Base-by-base conservation (phyloP, 768 basidiomycete species). In the Trametes villosa region DNA sequence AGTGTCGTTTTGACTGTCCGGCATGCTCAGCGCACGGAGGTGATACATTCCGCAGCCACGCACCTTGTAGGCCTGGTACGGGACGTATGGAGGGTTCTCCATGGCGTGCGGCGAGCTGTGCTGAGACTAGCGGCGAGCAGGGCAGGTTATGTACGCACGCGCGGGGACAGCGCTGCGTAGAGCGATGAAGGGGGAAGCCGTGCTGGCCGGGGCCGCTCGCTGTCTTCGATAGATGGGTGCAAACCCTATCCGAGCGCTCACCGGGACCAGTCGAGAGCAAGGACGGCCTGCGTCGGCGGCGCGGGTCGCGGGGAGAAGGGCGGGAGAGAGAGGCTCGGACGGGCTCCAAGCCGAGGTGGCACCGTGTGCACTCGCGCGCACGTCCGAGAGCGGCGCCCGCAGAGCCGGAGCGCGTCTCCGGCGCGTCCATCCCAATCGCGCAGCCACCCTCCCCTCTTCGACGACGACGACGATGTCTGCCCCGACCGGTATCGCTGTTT, bases 401-500 rank as follows among this genome's bases (percentile, higher is more conserved):
- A 24, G 9, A 22, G 53, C 54, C 26, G 36, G 46, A 40, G 56
- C 48, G 33, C 53, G 38, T 40, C 36, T n/a, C 30, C 60, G 53
- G 38, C 48, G 47, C 53, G 34, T 29, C 26, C 51, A 22, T 26
- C 40, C 18, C 55, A 47, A 18, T 8, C 45, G 8, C 26, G 30
- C 24, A 51, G 38, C 48, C 47, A 29, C 57, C 50, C n/a, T 44
- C 41, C 6, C 15, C 44, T 9, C 13, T 9, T 22, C n/a, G n/a
- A 26, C 60, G 13, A 44, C 62, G 33, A 49, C 65, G n/a, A 63
- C 51, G 33, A 92, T 94, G 91, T 86, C 88, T 49, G 83, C 89
- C 40, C 81, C 81, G 6, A 91, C 89, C 63, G 91, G 89, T 26
- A 92, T 94, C 68, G 72, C 75, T 34, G 80, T 86, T 53, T 84